These are phyloP conservation scores for Colletotrichum zoysiae DNA, from an alignment of 2,329 filamentous ascomycete species.

Conservation along the genomic window DNA sequence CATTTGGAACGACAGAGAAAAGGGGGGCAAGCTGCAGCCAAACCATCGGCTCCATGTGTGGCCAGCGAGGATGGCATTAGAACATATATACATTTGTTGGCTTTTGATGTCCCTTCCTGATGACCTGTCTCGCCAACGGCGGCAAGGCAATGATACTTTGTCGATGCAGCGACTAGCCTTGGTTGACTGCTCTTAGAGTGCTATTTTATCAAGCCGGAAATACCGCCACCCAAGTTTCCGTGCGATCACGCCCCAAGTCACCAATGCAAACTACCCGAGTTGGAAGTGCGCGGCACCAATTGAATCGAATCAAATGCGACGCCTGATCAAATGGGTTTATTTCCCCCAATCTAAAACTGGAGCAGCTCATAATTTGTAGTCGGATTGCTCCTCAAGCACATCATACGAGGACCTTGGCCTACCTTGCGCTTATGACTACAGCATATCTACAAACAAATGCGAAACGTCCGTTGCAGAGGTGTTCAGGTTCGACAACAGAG, in stretches of 20 bases:
- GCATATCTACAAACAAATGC: constrained; percentile 34
- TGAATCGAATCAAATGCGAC: neutral
- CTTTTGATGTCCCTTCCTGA: constrained; percentile 8
- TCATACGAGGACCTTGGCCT: neutral
- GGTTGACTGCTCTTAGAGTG: neutral
- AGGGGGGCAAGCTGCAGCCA: neutral
- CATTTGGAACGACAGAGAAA: neutral
- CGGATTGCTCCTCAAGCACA: neutral
- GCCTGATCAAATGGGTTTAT: too few species aligned
- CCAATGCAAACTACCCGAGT: neutral
- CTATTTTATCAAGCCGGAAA: neutral
- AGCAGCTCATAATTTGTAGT: neutral
- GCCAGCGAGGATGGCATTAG: constrained; percentile 8
- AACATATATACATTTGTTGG: too few species aligned
- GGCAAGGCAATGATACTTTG: neutral
- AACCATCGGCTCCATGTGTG: neutral
- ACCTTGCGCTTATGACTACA: constrained; percentile 1
- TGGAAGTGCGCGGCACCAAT: neutral
- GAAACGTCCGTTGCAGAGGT: constrained; percentile 19
- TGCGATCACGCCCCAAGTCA: too few species aligned
- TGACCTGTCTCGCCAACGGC: constrained; percentile 2
- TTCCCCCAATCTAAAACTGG: neutral
- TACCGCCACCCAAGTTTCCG: too few species aligned
- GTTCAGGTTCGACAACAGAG: neutral
- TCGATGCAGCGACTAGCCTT: neutral